These are phyloP conservation scores for Saussurea involucrata DNA, from an alignment of 129 eudicot species.

Conservation along the genomic window DNA sequence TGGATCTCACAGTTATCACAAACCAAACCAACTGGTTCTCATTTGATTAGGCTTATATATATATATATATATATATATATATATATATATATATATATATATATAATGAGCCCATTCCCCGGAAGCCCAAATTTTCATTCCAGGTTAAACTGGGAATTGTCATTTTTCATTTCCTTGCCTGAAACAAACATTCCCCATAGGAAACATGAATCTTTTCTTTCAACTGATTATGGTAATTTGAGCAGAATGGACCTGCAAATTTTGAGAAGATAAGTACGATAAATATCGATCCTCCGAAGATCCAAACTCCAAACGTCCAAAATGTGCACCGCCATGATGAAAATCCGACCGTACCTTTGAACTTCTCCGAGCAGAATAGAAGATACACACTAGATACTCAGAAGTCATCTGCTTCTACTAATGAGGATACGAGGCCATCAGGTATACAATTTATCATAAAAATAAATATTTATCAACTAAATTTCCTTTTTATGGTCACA, in stretches of 20 bases:
- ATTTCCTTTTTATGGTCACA: not conserved
- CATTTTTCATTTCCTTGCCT: too few species aligned
- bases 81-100: too few species aligned
- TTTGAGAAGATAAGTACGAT: slow-evolving; percentile 39
- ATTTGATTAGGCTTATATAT: too few species aligned
- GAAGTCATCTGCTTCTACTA: slow-evolving; percentile 23
- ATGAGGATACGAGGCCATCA: slow-evolving; percentile 42
- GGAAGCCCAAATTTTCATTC: too few species aligned
- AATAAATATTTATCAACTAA: not conserved
- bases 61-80: too few species aligned
- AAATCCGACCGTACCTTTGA: slow-evolving; percentile 19
- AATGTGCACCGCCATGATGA: slow-evolving; percentile 30
- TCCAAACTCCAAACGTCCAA: slow-evolving; percentile 34
- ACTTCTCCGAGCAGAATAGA: slow-evolving; percentile 32
- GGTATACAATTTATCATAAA: slow-evolving; percentile 25
- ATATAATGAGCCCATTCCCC: too few species aligned
- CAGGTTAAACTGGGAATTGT: too few species aligned
- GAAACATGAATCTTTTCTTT: not conserved
- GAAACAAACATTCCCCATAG: too few species aligned
- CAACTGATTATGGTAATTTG: slow-evolving; percentile 9
- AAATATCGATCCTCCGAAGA: slow-evolving; percentile 40
- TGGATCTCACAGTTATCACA: too few species aligned
- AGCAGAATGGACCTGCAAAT: slow-evolving; percentile 61
- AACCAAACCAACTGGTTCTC: too few species aligned
- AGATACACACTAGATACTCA: slow-evolving; percentile 44